Conservation (phyloP, 257 asterid genomes). For the Catharanthus roseus region DNA sequence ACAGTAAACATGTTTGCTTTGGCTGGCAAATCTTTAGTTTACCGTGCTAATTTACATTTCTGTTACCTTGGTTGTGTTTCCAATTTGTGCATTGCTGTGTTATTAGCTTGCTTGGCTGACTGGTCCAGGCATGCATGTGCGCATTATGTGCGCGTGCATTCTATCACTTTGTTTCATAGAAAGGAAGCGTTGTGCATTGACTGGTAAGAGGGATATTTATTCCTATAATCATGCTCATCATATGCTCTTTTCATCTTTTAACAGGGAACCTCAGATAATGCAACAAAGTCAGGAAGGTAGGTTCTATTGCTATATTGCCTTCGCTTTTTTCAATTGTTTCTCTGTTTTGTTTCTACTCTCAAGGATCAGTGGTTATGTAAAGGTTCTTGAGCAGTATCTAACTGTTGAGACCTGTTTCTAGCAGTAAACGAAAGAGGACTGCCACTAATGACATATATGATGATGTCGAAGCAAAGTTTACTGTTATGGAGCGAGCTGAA, state of each 20-base stretch:
- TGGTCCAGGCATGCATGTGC: background rate
- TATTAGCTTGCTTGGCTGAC: background rate
- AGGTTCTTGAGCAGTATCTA: constrained; percentile 12
- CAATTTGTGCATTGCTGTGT: background rate
- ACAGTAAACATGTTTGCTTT: too few species aligned
- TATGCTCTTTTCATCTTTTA: constrained; percentile 24
- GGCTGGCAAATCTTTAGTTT: background rate
- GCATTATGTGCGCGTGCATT: background rate
- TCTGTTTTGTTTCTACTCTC: constrained; percentile 9
- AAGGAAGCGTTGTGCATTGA: background rate
- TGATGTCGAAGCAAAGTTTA: constrained; percentile 46
- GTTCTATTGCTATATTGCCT: constrained; percentile 6
- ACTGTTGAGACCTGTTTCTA: constrained; percentile 16
- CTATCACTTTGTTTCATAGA: background rate
- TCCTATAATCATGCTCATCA: constrained; percentile 8
- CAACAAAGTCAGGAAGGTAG: constrained; percentile 40
- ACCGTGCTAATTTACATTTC: background rate
- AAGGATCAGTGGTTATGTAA: background rate
- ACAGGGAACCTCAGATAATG: constrained; percentile 38
- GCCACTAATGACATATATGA: constrained; percentile 46
- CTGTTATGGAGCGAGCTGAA: constrained; percentile 65
- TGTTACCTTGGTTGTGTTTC: background rate
- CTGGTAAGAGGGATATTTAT: background rate
- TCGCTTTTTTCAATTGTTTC: background rate
- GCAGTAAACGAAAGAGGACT: constrained; percentile 43